Base-by-base conservation (phyloP, 1,139 yeast genomes). In the Lodderomyces theae region DNA sequence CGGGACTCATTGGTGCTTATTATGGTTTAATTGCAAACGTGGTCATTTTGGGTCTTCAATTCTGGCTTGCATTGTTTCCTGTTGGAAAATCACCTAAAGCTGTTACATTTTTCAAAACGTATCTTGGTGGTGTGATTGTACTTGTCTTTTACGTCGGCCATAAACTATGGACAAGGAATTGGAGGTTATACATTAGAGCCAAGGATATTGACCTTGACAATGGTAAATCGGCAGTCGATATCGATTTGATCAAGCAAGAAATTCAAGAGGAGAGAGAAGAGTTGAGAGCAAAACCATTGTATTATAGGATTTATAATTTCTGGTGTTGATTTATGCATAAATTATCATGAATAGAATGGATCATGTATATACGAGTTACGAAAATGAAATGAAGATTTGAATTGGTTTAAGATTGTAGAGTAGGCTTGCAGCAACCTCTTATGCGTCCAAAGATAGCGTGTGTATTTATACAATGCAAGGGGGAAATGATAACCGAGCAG, bases 31-130 rank as follows among this genome's bases (percentile, higher is more conserved):
- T 64, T 29, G 54, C 61, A 57, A 59, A 59, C 31, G 42, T 68
- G 21, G 58, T 57, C 15, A 66, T 69, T 15, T 55, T 70, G 44
- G 57, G 61, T 9, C 60, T 69, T 41, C 74, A 69, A 51, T 69
- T 70, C 49, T 70, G 76, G 76, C 56, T 61, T 17, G 60, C 74
- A 3, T 56, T 69, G 39, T 69, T 49, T 51, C 75, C 75, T 9
- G 47, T 68, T 30, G 64, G 65, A 7, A 24, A 44, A 12, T 42
- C 48, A 28, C 74, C 75, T 19, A 40, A 56, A 32, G 66, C 67
- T 0, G 38, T 28, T 11, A 52, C 41, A 4, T 67, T 66, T 47
- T 67, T 67, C 52, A 48, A 66, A 44, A 62, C 63, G 38, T 66
- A 66, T 51, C 53, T 65, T 46, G 71, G 66, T 12, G 64, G 63